Evolutionary conservation across 495 filamentous ascomycete genomes (phyloP).

Genomic region (Monascus purpureus): DNA sequence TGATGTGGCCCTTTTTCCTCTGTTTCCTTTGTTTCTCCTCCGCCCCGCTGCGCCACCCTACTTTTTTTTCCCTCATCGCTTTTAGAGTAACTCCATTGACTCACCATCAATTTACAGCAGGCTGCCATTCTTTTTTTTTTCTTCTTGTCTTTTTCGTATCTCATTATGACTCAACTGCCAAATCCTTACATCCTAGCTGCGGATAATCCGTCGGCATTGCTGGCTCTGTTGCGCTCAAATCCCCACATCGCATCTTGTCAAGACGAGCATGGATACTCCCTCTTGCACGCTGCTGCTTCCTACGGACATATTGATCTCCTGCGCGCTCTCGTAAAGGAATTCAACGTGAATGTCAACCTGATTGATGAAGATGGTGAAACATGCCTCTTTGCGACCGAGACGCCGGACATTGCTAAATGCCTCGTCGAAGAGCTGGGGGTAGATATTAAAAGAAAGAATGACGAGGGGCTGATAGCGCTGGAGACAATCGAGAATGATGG

Average conservation of each 20-base stretch:
- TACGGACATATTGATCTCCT: slow-evolving; percentile 78
- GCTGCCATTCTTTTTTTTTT: too few relatives aligned
- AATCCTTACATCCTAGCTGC: slow-evolving; percentile 71
- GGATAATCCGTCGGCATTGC: slow-evolving; percentile 52
- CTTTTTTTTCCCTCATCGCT: too few relatives aligned
- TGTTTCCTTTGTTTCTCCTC: too few relatives aligned
- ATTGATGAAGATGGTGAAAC: slow-evolving; percentile 85
- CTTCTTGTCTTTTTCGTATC: too few relatives aligned
- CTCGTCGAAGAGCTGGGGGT: slow-evolving; percentile 72
- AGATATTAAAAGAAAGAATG: slow-evolving; percentile 44
- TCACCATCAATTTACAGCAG: too few relatives aligned
- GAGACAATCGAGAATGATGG: slow-evolving; percentile 59
- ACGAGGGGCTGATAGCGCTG: slow-evolving; percentile 53
- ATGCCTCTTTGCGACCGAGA: slow-evolving; percentile 75
- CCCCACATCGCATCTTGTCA: slow-evolving; percentile 52
- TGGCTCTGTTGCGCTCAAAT: slow-evolving; percentile 52
- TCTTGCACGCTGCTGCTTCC: slow-evolving; percentile 82
- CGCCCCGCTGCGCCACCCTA: too few relatives aligned
- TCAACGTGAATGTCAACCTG: slow-evolving; percentile 63
- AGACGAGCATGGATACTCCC: slow-evolving; percentile 78
- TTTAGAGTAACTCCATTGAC: too few relatives aligned
- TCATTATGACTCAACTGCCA: slow-evolving; percentile 35
- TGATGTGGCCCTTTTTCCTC: too few relatives aligned
- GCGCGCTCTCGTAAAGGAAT: slow-evolving; percentile 60
- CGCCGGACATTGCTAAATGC: slow-evolving; percentile 54